Percentiles rank a stretch among this genome's conserved stretches.
phyloP scores from a whole-genome alignment of 352 stramenopile genomes.

The Phytophthora pisi region DNA sequence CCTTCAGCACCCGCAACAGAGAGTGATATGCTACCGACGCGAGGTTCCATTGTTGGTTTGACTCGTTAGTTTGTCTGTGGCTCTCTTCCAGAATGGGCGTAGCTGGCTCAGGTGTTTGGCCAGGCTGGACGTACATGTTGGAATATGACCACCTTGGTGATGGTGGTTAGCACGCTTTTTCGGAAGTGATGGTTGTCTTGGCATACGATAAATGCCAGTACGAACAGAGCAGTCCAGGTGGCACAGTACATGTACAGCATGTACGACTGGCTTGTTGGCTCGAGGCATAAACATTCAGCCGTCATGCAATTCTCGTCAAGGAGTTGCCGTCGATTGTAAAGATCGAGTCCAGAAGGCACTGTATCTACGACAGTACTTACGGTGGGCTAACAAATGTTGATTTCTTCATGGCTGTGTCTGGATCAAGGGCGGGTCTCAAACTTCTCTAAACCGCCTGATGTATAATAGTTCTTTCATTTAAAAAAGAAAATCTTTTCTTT shows the following conservation, averaged over 20 bases:
- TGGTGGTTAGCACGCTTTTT: neutral
- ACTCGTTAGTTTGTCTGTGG: neutral
- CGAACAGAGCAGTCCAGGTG: neutral
- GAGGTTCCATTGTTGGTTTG: neutral
- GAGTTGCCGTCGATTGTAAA: too few relatives aligned
- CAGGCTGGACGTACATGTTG: neutral
- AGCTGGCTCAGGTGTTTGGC: neutral
- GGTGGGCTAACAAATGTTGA: too few relatives aligned
- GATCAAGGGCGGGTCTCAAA: too few relatives aligned
- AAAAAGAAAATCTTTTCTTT: too few relatives aligned
- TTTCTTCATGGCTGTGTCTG: too few relatives aligned
- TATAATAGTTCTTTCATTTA: too few relatives aligned
- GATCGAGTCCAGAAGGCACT: too few relatives aligned
- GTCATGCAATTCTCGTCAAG: too few relatives aligned
- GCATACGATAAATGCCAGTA: neutral
- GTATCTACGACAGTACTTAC: too few relatives aligned
- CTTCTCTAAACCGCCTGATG: too few relatives aligned
- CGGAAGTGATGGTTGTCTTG: neutral
- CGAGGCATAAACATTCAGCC: neutral
- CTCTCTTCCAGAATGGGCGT: conserved; percentile 14
- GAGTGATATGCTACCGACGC: neutral
- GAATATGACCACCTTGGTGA: neutral
- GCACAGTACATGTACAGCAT: too few relatives aligned
- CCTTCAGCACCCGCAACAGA: conserved; percentile 6
- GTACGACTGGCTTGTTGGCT: neutral